These are phyloP conservation scores for Aspergillus ochraceoroseus DNA, from an alignment of 2,329 filamentous ascomycete species.

Conservation along the genomic window DNA sequence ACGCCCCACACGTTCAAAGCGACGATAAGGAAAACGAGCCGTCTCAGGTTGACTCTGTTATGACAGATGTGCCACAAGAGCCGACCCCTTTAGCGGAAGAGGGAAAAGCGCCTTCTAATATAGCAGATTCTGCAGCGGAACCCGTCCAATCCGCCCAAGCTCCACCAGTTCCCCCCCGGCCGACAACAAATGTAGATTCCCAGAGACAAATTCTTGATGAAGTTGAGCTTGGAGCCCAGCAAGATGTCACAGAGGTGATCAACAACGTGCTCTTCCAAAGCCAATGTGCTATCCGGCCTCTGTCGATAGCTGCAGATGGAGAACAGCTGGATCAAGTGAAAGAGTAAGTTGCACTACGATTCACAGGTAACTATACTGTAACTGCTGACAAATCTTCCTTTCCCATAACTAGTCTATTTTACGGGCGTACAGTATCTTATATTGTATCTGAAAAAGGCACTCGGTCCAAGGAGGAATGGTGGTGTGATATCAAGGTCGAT, in stretches of 20 bases:
- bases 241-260: conserved; percentile 95
- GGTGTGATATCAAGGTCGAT: conserved; percentile 60
- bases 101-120: conserved; percentile 8
- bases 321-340: conserved; percentile 80
- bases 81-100: conserved; percentile 12
- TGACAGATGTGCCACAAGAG: conserved; percentile 23
- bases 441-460: conserved; percentile 45
- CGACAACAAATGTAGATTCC: conserved; percentile 34
- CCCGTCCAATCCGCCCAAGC: conserved; percentile 45
- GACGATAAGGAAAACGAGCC: conserved; percentile 42
- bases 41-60: conserved; percentile 18
- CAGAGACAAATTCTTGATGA: conserved; percentile 44
- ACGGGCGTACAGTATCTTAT: conserved; percentile 45
- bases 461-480: conserved; percentile 53
- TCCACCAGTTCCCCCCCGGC: conserved; percentile 57
- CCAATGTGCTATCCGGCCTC: conserved; percentile 77
- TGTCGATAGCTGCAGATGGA: conserved; percentile 60
- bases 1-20: conserved; percentile 17
- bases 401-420: conserved; percentile 48
- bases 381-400: conserved; percentile 2
- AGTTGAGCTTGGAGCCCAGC: conserved; percentile 64
- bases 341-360: conserved; percentile 45
- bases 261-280: conserved; percentile 85
- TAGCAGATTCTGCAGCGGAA: conserved; percentile 11
- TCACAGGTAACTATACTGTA: neutral